Evolutionary conservation across 257 asterid genomes (phyloP).

Genomic region (Ballota nigra): DNA sequence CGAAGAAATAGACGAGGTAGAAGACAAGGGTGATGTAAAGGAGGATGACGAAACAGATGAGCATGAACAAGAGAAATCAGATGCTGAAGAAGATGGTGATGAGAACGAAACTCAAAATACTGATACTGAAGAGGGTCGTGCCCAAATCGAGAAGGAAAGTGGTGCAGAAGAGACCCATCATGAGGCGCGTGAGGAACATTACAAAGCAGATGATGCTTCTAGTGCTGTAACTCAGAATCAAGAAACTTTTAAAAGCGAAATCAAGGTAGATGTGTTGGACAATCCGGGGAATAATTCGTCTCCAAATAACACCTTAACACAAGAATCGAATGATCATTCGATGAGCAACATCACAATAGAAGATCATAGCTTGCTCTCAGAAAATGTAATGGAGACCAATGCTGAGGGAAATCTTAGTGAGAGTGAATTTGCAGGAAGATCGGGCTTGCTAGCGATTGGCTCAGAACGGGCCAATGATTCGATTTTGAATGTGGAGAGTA

Average conservation of each 20-base stretch:
- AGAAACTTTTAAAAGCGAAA: conserved; percentile 22
- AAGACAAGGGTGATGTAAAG: background rate
- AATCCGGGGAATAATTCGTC: conserved; percentile 25
- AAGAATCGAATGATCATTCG: conserved; percentile 28
- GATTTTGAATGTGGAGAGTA: conserved; percentile 9
- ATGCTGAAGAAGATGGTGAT: conserved; percentile 48
- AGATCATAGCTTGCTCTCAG: conserved; percentile 24
- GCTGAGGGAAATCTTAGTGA: conserved; percentile 22
- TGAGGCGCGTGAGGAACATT: conserved; percentile 82
- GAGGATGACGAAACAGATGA: conserved; percentile 57
- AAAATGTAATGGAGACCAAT: no score
- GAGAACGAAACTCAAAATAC: conserved; percentile 50
- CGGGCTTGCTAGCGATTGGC: conserved; percentile 19
- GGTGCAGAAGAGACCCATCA: conserved; percentile 40
- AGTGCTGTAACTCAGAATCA: conserved; percentile 83
- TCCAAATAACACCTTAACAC: conserved; percentile 33
- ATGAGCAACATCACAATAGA: conserved; percentile 26
- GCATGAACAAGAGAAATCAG: conserved; percentile 61
- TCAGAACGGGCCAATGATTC: conserved; percentile 29
- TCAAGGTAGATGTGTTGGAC: conserved; percentile 21
- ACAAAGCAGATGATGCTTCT: conserved; percentile 98
- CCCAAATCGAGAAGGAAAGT: conserved; percentile 37
- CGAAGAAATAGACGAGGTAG: no score
- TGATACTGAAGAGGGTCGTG: conserved; percentile 43
- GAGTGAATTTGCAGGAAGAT: conserved; percentile 26